Evolutionary conservation across 495 filamentous ascomycete species (phyloP).

Genomic region (Aspergillus incahuasiensis): DNA sequence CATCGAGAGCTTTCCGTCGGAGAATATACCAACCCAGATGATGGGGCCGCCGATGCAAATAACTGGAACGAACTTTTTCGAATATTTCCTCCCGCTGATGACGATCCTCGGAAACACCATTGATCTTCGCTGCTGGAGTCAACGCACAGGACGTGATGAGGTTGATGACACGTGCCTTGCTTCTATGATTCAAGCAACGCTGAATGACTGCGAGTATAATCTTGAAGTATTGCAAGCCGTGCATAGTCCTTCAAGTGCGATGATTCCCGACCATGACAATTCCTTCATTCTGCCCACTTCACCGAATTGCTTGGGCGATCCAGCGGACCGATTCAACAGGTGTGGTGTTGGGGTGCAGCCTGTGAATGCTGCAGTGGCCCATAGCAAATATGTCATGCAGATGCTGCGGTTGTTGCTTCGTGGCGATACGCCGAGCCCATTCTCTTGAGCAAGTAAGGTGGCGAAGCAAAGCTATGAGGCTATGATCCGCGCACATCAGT

Average conservation of each 20-base stretch:
- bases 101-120: slow-evolving; percentile 79
- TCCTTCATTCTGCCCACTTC: not conserved
- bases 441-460: no score
- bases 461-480: no score
- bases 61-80: slow-evolving; percentile 51
- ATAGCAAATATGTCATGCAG: no score
- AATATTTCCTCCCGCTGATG: slow-evolving; percentile 80
- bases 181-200: not conserved
- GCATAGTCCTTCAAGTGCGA: not conserved
- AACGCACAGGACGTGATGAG: slow-evolving; percentile 66
- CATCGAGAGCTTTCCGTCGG: slow-evolving; percentile 23
- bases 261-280: not conserved
- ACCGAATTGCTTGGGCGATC: slow-evolving; percentile 35
- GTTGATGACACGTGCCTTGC: not conserved
- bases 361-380: no score
- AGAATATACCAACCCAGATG: slow-evolving; percentile 20
- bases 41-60: slow-evolving; percentile 26
- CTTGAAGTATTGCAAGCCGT: not conserved
- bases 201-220: not conserved
- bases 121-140: slow-evolving; percentile 70
- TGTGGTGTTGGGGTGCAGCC: no score
- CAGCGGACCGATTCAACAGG: not conserved
- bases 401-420: no score
- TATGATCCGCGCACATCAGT: no score
- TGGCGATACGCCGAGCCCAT: no score